Conservation (phyloP, 495 filamentous ascomycete species). For the Hypoxylon lienhwacheense region DNA sequence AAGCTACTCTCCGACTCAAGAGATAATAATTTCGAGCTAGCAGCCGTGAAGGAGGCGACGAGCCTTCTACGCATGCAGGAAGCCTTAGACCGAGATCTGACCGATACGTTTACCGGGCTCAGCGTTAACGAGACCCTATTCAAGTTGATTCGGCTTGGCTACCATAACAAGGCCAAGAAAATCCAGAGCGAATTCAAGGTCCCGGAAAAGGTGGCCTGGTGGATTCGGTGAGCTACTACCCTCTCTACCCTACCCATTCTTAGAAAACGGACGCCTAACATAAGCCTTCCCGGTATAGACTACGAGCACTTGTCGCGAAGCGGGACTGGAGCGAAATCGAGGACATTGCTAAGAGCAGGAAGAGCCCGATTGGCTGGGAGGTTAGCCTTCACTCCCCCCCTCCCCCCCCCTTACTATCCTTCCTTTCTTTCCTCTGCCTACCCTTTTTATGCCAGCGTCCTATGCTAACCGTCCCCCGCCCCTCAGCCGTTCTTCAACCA, state of each 20-base stretch:
- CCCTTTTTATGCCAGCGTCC: not conserved
- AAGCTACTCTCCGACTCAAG: constrained; percentile 83
- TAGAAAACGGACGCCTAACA: too few species aligned
- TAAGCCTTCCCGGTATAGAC: constrained; percentile 45
- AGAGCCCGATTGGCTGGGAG: constrained; percentile 97
- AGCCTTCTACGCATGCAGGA: constrained; percentile 84
- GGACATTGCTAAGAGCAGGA: constrained; percentile 69
- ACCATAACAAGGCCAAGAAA: constrained; percentile 78
- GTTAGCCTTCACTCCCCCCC: constrained; percentile 49
- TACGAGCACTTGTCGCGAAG: constrained; percentile 84
- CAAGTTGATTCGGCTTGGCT: constrained; percentile 72
- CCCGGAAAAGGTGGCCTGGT: constrained; percentile 84
- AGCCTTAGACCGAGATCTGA: constrained; percentile 77
- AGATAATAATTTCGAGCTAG: constrained; percentile 74
- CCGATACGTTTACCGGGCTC: constrained; percentile 74
- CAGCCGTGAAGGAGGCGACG: constrained; percentile 73
- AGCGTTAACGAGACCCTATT: constrained; percentile 89
- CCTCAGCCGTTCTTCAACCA: constrained; percentile 87
- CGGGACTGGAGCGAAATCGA: constrained; percentile 92
- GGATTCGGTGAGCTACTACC: constrained; percentile 62
- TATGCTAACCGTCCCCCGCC: constrained; percentile 29
- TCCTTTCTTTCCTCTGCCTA: not conserved
- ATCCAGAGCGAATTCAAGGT: constrained; percentile 91
- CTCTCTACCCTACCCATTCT: too few species aligned
- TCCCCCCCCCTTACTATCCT: not conserved